Base-by-base conservation (phyloP, 2,329 filamentous ascomycete genomes). In the Monilinia fructigena region DNA sequence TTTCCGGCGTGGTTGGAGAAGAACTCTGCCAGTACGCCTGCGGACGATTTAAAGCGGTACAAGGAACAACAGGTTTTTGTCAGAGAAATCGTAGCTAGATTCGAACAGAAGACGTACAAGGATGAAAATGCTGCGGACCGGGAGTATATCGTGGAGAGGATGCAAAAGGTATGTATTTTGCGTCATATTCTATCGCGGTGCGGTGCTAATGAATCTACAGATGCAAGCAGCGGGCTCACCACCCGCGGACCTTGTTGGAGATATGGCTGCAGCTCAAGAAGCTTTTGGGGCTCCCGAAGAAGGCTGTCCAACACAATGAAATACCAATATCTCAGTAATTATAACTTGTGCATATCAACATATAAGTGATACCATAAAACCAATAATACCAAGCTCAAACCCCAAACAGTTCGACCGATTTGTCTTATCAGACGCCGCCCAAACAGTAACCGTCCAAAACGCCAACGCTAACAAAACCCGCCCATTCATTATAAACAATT, bases 171-270 rank as follows among this genome's bases (percentile, higher is more conserved):
- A 78, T 77, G 84, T 76, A 14, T 28, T 55, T 14, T 63, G 63
- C 40, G 55, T 18, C 65, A 40, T 54, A 66, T 66, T 28, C 42
- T 61, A 20, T 50, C 28, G 42, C 45, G 45, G n/a, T 10, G n/a
- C 31, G 31, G 45, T 61, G n/a, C 58, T 75, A 66, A 73, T 66
- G 26, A 45, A 62, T 65, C 26, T 45, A 67, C 75, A 97, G 94
- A 99, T 99, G 95, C 95, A 99, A 93, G 89, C 89, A 62, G 90
- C 90, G 68, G 95, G 95, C 12, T 93, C 91, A 26, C 95, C 95
- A 55, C 95, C 95, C 0, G 84, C 91, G 48, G 95, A 98, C 77
- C 81, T 99, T 23, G 90, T 99, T 20, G 94, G 93, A 66, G 92
- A 97, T 76, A 90, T 96, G 86, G 88, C 89, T 65, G 90, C 90